Base-by-base conservation (phyloP, 805 yeast species). In the Blastobotrys peoriensis region DNA sequence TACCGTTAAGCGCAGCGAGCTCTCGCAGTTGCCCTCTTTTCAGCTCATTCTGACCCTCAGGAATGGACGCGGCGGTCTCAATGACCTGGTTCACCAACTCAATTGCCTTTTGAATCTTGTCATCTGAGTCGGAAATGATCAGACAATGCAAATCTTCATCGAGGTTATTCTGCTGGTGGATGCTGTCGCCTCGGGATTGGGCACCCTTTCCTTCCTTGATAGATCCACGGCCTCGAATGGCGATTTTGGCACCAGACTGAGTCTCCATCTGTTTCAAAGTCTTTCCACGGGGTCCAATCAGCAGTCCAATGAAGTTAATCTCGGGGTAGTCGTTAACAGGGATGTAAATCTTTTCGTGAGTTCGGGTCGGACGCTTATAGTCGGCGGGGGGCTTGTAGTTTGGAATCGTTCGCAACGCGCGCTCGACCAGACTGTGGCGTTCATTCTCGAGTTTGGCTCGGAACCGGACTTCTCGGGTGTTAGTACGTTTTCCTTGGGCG, bases 201-300 rank as follows among this genome's bases (percentile, higher is more conserved):
- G 30, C 30, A 46, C 76, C 75, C 61, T 80, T 83, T 25, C 98
- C 98, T 58, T 86, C 95, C 59, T 91, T 91, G 16, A 88, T 95
- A 1, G 97, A 89, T 0, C 99, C 99, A 54, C 84, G 81, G 21
- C 99, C 99, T 54, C 99, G 73, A 40, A 93, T 85, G 2, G 89
- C 94, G 47, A 93, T 83, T 52, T 75, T 78, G 15, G 98, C 96
- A 1, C 96, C 96, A 33, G 95, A 82, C 40, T 83, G 80, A 22
- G 77, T 80, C 60, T 91, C 95, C 63, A 94, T 66, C 54, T 78
- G 77, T 48, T 85, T 77, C 55, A 91, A 66, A 0, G 96, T 91
- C 55, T 84, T 83, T 19, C 98, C 99, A 69, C 99, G 80, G 25
- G 99, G 98, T 0, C 99, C 99, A 40, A 93, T 64, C 17, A 93